Percentiles rank a stretch among this genome's conserved stretches.
Evolutionary conservation across 2,329 filamentous ascomycete species (phyloP).

Genomic region (Lachnellula occidentalis): DNA sequence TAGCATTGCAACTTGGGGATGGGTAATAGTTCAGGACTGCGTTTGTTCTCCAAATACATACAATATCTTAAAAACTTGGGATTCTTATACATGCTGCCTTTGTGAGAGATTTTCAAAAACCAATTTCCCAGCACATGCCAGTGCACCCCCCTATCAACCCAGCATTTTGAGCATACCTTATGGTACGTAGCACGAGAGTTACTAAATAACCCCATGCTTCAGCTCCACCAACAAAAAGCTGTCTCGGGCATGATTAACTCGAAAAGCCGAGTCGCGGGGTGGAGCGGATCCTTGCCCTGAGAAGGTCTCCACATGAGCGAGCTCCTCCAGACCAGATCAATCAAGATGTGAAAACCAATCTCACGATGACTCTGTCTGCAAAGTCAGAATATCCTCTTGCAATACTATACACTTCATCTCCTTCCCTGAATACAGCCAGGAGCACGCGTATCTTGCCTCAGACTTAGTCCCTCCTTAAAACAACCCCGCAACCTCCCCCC

Average conservation of each 20-base stretch:
- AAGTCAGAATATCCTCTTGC: background rate
- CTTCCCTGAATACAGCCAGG: no score
- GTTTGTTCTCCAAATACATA: background rate
- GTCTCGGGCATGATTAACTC: constrained; percentile 12
- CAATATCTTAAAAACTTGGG: background rate
- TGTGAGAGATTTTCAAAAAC: no score
- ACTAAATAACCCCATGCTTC: background rate
- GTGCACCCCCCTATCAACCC: no score
- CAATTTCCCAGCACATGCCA: no score
- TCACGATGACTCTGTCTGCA: background rate
- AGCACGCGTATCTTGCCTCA: background rate
- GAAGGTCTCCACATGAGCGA: background rate
- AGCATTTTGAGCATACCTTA: no score
- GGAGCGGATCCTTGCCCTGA: constrained; percentile 1
- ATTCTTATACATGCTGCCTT: no score
- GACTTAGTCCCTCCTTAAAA: background rate
- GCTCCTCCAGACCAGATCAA: background rate
- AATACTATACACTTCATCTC: background rate
- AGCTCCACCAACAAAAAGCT: background rate
- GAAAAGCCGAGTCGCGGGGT: constrained; percentile 22
- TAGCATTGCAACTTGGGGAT: background rate
- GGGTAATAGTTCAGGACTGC: background rate
- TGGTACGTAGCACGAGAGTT: background rate
- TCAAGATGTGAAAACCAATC: background rate
- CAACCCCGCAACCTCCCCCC: constrained; percentile 1